These are phyloP conservation scores for Cutaneotrichosporon mucoides DNA, from an alignment of 1,284 basidiomycete genomes.

Conservation along the genomic window DNA sequence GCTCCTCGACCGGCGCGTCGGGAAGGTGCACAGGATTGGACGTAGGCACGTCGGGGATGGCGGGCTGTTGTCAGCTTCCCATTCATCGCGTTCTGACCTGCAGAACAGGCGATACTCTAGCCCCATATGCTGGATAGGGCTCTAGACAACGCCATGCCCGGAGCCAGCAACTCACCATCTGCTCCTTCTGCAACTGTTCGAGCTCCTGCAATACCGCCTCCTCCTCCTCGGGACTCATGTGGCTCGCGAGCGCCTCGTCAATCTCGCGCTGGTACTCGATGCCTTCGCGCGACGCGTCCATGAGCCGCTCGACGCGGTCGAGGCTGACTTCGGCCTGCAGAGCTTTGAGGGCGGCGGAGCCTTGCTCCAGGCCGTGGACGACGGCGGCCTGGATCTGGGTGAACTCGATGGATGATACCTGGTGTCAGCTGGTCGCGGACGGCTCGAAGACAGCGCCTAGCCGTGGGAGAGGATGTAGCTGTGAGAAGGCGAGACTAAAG, in stretches of 20 bases:
- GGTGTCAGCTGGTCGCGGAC: slow-evolving; percentile 5
- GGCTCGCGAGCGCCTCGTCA: slow-evolving; percentile 76
- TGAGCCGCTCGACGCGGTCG: slow-evolving; percentile 85
- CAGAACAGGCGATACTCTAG: no score
- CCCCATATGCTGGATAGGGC: no score
- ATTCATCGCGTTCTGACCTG: no score
- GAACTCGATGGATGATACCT: slow-evolving; percentile 96
- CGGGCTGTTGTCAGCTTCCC: slow-evolving; percentile 24
- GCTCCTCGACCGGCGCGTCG: slow-evolving; percentile 55
- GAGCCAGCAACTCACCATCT: slow-evolving; percentile 42
- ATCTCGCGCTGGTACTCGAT: slow-evolving; percentile 94
- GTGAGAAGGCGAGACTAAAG: background rate
- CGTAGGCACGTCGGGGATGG: slow-evolving; percentile 31
- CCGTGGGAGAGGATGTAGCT: background rate
- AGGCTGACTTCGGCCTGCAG: slow-evolving; percentile 90
- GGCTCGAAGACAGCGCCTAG: no score
- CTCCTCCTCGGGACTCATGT: slow-evolving; percentile 82
- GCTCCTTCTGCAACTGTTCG: slow-evolving; percentile 61
- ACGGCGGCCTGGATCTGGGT: slow-evolving; percentile 90
- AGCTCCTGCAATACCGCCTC: slow-evolving; percentile 86
- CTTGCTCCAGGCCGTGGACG: slow-evolving; percentile 85
- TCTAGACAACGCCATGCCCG: no score
- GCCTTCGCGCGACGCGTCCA: slow-evolving; percentile 89
- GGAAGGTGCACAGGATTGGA: slow-evolving; percentile 48
- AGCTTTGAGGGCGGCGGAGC: slow-evolving; percentile 85